These are phyloP conservation scores for Botrytis porri DNA, from an alignment of 2,329 filamentous ascomycete genomes.

Conservation along the genomic window DNA sequence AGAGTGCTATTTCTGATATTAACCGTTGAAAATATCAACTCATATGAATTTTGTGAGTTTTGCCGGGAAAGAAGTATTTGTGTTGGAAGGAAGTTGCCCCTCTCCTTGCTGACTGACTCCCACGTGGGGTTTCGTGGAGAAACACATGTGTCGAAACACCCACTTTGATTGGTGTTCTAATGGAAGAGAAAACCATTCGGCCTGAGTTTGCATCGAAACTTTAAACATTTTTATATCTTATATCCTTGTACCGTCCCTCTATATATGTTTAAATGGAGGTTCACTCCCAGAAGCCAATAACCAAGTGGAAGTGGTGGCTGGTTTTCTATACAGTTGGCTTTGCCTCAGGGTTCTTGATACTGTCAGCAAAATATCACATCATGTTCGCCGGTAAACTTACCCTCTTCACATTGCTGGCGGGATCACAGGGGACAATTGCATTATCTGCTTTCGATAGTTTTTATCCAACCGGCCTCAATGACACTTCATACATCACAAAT, in stretches of 20 bases:
- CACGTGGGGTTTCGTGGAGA: background rate
- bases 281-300: background rate
- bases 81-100: background rate
- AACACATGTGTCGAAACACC: slow-evolving; percentile 6
- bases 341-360: background rate
- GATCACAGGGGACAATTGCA: background rate
- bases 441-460: slow-evolving; percentile 33
- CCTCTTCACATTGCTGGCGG: background rate
- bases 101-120: background rate
- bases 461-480: slow-evolving; percentile 40
- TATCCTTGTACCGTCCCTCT: background rate
- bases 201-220: background rate
- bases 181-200: background rate
- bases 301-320: background rate
- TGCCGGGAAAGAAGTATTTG: background rate
- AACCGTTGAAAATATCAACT: background rate
- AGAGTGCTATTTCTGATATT: no score
- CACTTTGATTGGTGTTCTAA: slow-evolving; percentile 6
- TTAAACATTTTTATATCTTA: background rate
- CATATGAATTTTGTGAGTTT: background rate
- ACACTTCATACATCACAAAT: slow-evolving; percentile 41
- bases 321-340: background rate
- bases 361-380: background rate
- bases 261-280: background rate
- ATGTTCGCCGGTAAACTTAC: background rate